Conservation (phyloP, 495 filamentous ascomycete species). For the Tuber aestivum region DNA sequence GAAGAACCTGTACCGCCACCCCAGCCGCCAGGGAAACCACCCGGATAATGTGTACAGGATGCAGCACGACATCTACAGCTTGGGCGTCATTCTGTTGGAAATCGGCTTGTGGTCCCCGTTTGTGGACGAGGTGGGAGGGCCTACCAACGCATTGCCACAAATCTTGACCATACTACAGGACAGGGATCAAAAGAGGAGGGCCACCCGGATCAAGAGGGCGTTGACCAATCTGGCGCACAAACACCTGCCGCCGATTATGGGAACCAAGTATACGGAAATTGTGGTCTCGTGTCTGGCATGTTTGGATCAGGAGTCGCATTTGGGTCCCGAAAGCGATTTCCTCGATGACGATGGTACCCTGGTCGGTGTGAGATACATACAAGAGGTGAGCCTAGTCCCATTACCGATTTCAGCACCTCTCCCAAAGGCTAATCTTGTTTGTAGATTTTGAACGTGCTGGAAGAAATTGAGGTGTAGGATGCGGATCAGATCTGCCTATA, state of each 20-base stretch:
- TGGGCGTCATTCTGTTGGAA: constrained; percentile 58
- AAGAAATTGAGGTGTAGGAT: not conserved
- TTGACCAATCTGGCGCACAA: constrained; percentile 46
- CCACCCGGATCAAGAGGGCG: constrained; percentile 44
- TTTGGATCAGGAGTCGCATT: constrained; percentile 50
- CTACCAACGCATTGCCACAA: not conserved
- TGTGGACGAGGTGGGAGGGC: constrained; percentile 22
- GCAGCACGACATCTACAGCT: constrained; percentile 62
- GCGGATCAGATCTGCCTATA: not conserved
- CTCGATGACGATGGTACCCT: constrained; percentile 50
- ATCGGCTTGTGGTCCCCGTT: constrained; percentile 57
- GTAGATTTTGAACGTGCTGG: not conserved
- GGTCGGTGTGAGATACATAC: constrained; percentile 52
- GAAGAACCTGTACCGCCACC: constrained; percentile 56
- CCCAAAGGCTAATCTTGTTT: not conserved
- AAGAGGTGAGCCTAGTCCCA: constrained; percentile 44
- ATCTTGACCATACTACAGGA: constrained; percentile 14
- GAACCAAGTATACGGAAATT: constrained; percentile 48
- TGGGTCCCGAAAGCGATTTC: constrained; percentile 49
- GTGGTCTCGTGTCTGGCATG: constrained; percentile 55
- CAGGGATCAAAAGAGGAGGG: constrained; percentile 18
- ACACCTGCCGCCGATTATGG: constrained; percentile 50
- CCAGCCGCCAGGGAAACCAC: constrained; percentile 48
- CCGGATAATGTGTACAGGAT: constrained; percentile 49
- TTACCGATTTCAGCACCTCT: not conserved